Conservation (phyloP, 345 rosid species). For the Clausena lansium region DNA sequence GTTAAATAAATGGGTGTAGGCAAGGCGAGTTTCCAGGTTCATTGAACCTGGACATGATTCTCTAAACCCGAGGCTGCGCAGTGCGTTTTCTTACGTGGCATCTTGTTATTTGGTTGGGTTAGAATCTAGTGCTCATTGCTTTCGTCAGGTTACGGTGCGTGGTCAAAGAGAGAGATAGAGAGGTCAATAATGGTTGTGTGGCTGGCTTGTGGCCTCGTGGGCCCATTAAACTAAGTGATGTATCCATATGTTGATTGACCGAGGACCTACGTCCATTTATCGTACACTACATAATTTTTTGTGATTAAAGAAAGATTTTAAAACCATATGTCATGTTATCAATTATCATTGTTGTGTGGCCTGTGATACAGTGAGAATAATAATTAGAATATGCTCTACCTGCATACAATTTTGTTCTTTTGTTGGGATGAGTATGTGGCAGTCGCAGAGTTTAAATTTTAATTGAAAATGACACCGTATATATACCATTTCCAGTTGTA, state of each 20-base stretch:
- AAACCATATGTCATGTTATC: no score
- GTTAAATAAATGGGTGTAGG: slow-evolving; percentile 38
- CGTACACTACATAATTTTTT: no score
- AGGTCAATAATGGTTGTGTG: not conserved
- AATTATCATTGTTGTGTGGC: no score
- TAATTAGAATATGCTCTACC: no score
- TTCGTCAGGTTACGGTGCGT: not conserved
- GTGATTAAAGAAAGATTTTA: no score
- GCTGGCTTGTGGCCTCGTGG: not conserved
- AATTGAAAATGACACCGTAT: no score
- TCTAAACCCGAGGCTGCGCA: not conserved
- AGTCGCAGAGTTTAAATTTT: not conserved
- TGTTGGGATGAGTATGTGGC: not conserved
- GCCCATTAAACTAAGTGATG: not conserved
- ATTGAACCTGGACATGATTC: slow-evolving; percentile 55
- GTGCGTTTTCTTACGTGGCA: slow-evolving; percentile 30
- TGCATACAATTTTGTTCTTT: not conserved
- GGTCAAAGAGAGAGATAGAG: not conserved
- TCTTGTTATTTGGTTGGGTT: slow-evolving; percentile 12
- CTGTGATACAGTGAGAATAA: not conserved
- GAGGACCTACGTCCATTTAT: not conserved
- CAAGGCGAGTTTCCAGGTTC: slow-evolving; percentile 20
- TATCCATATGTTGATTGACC: not conserved
- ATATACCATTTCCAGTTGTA: no score
- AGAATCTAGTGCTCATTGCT: slow-evolving; percentile 9